A percentile compares a stretch with the other conserved stretches of the same genome.
phyloP scores from a whole-genome alignment of 2,329 filamentous ascomycete species.

The Hymenoscyphus albidus region DNA sequence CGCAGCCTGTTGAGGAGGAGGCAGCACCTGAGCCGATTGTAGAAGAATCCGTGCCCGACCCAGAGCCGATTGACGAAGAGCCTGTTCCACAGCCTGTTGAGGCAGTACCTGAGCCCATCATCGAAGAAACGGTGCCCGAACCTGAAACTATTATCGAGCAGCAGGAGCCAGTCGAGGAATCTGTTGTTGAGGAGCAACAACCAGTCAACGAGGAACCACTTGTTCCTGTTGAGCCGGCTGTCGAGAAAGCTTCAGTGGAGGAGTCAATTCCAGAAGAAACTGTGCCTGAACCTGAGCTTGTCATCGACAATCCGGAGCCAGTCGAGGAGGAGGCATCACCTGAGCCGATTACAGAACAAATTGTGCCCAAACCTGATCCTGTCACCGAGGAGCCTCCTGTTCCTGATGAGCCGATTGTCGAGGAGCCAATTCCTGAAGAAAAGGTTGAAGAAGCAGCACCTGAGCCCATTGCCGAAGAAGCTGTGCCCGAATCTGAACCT shows the following conservation, averaged over 20 bases:
- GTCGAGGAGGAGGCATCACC: neutral
- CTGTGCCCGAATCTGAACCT: neutral
- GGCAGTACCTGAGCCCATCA: neutral
- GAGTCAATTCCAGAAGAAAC: neutral
- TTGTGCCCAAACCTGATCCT: neutral
- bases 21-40: neutral
- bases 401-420: neutral
- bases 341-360: neutral
- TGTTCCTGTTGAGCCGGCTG: neutral
- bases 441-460: neutral
- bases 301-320: neutral
- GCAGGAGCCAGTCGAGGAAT: neutral
- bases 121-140: neutral
- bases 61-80: neutral
- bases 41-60: neutral
- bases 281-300: neutral
- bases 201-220: neutral
- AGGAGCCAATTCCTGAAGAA: neutral
- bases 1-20: neutral
- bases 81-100: neutral
- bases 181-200: neutral
- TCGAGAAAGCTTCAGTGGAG: neutral
- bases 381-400: neutral
- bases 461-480: neutral
- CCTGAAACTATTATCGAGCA: neutral